Base-by-base conservation (phyloP, 1,284 basidiomycete species). In the Melampsora abietis-canadensis region DNA sequence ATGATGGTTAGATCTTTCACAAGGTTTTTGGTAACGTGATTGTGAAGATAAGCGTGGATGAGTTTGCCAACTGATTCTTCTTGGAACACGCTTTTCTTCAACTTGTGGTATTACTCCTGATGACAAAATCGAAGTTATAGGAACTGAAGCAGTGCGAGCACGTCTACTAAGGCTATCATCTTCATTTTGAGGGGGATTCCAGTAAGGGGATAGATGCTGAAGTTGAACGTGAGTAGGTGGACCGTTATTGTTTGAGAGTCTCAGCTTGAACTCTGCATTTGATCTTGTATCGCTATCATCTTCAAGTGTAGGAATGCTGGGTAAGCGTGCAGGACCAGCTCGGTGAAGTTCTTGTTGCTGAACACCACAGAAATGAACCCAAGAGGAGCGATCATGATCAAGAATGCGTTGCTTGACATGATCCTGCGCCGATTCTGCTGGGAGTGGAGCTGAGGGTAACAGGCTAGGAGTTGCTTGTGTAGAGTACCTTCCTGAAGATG, bases 1-100 rank as follows among this genome's bases (percentile, higher is more conserved):
- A 27, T 57, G 51, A 10, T n/a, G 17, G 17, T 57, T 57, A 15
- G 7, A 44, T 15, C 40, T 44, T 44, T 44, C 40, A 6, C 51
- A 27, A 21, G 51, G 6, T 21, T 15, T 27, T 57, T 21, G 51
- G 24, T 21, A 57, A 21, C n/a, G 27, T 57, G 51, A 57, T 21
- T 27, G 51, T 57, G 51, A 57, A 57, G n/a, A 57, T 21, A 57
- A 10, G 17, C 51, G 14, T 57, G 21, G 51, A 57, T 57, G 51
- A 57, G 4, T 10, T 57, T 57, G 51, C 51, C 51, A 57, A 27
- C 51, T 57, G 51, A 21, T 57, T 57, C 51, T n/a, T 21, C 51
- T 21, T 21, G 27, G 51, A 2, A 14, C 2, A 14, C 19, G 51
- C 19, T 57, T 27, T 21, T 10, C 27, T 27, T 57, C 21, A 10